phyloP scores from a whole-genome alignment of 257 asterid genomes.

The Salvia miltiorrhiza region DNA sequence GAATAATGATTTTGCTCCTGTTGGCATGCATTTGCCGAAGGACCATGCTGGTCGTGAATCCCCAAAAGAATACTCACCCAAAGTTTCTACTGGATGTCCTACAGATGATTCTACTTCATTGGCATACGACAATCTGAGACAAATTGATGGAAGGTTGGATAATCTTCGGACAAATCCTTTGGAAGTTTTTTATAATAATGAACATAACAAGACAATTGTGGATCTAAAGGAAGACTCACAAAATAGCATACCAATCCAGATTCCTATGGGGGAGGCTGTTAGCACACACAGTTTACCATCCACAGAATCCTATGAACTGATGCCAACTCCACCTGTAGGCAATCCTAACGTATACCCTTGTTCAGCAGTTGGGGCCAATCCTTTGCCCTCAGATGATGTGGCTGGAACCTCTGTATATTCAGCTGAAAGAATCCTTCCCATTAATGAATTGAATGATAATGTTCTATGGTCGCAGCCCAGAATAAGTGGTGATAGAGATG shows the following conservation, averaged over 20 bases:
- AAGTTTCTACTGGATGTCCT: constrained; percentile 39
- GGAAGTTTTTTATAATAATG: constrained; percentile 40
- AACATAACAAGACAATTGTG: constrained; percentile 30
- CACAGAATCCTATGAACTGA: constrained; percentile 42
- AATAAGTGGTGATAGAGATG: constrained; percentile 39
- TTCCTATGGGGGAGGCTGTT: constrained; percentile 30
- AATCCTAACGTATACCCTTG: constrained; percentile 32
- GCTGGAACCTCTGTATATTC: constrained; percentile 29
- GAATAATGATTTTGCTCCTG: constrained; percentile 36
- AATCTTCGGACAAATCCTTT: constrained; percentile 57
- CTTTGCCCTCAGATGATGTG: constrained; percentile 32
- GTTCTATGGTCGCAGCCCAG: constrained; percentile 41
- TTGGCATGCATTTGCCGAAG: constrained; percentile 42
- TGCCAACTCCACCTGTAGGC: constrained; percentile 34
- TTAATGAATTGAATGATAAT: constrained; percentile 49
- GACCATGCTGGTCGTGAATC: constrained; percentile 48
- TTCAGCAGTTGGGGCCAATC: constrained; percentile 31
- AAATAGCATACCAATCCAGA: constrained; percentile 32
- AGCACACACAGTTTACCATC: constrained; percentile 25
- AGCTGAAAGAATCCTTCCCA: constrained; percentile 36
- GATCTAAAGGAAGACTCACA: constrained; percentile 37
- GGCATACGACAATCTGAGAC: constrained; percentile 54
- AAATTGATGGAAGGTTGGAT: constrained; percentile 65
- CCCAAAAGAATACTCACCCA: constrained; percentile 46
- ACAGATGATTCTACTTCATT: constrained; percentile 42